Percentiles rank a stretch among this genome's conserved stretches.
These are phyloP conservation scores for Atkinsonella hypoxylon DNA, from an alignment of 2,329 filamentous ascomycete genomes.

Conservation along the genomic window DNA sequence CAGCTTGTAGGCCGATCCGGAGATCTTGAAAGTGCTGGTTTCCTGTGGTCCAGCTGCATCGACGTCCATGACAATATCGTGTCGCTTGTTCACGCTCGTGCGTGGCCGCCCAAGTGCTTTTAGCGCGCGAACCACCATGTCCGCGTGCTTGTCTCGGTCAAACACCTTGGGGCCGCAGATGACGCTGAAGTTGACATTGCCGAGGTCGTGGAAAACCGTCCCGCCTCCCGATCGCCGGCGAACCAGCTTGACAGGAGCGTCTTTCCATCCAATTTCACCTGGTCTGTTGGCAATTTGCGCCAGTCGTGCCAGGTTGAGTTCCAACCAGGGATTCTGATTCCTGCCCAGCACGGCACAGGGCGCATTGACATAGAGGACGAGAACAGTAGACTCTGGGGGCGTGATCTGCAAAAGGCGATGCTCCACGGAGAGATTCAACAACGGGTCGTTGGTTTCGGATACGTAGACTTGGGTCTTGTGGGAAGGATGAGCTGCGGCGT, in stretches of 20 bases:
- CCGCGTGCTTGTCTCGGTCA: constrained; percentile 74
- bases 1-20: constrained; percentile 90
- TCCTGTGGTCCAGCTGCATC: constrained; percentile 9
- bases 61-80: constrained; percentile 75
- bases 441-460: constrained; percentile 60
- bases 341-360: constrained; percentile 85
- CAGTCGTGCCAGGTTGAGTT: constrained; percentile 63
- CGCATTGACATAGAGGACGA: constrained; percentile 80
- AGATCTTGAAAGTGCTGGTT: constrained; percentile 57
- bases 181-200: constrained; percentile 92
- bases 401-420: constrained; percentile 74
- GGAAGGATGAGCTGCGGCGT: constrained; percentile 28
- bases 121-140: constrained; percentile 86
- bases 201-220: constrained; percentile 84
- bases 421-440: constrained; percentile 87
- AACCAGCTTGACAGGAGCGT: constrained; percentile 45
- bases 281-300: constrained; percentile 13
- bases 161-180: constrained; percentile 69
- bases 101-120: constrained; percentile 42
- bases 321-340: constrained; percentile 96
- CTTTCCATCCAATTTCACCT: constrained; percentile 15
- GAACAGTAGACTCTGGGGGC: constrained; percentile 57
- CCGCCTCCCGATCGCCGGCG: constrained; percentile 81
- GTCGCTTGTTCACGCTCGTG: constrained; percentile 72
- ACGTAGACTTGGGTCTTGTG: constrained; percentile 55